phyloP scores from a whole-genome alignment of 352 stramenopile genomes.

The Pythium grandisporangium region DNA sequence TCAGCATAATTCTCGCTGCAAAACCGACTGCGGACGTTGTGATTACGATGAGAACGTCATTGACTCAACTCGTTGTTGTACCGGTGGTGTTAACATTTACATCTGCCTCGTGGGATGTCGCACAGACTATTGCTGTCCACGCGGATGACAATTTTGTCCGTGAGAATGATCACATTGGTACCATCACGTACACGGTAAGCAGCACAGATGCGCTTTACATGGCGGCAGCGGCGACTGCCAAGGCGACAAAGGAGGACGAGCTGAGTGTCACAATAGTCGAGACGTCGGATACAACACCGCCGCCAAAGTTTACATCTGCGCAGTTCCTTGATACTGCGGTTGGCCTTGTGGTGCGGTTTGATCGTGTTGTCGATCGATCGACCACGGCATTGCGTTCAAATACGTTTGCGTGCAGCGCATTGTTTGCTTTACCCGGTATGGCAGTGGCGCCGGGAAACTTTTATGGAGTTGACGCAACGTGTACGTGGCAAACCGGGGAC shows the following conservation, averaged over 20 bases:
- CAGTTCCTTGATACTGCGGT: constrained; percentile 46
- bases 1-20: constrained; percentile 33
- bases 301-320: constrained; percentile 35
- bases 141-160: constrained; percentile 37
- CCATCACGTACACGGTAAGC: constrained; percentile 17
- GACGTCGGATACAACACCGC: constrained; percentile 45
- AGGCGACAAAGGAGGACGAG: no score
- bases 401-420: constrained; percentile 30
- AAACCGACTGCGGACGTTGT: constrained; percentile 31
- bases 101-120: constrained; percentile 33
- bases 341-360: constrained; percentile 32
- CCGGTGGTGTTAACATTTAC: constrained; percentile 29
- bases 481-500: constrained; percentile 37
- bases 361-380: constrained; percentile 30
- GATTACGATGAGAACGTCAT: constrained; percentile 19
- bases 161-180: constrained; percentile 28
- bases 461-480: constrained; percentile 24
- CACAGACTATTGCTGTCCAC: constrained; percentile 23
- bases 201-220: constrained; percentile 22
- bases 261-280: constrained; percentile 47
- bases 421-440: constrained; percentile 37
- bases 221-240: constrained; percentile 12
- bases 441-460: constrained; percentile 20
- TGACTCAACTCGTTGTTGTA: constrained; percentile 26
- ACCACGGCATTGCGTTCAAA: constrained; percentile 13